Base-by-base conservation (phyloP, 177 flowering plant genomes). In the Vitis hybrid region DNA sequence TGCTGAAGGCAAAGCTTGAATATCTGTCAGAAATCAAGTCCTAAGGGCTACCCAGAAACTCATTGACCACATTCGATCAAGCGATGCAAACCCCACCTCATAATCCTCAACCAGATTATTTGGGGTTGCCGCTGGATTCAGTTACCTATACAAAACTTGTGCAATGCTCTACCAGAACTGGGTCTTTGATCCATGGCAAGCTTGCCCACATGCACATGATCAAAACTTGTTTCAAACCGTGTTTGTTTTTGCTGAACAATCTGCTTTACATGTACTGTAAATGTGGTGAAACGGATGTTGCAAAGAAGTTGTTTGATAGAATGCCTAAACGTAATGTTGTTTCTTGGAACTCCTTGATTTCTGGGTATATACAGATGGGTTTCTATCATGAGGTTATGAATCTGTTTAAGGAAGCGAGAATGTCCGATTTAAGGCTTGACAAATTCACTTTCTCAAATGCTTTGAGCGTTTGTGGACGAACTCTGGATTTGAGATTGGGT, bases 371-470 rank as follows among this genome's bases (percentile, higher is more conserved):
- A 19, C 80, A 65, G 27, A 35, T 71, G 76, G 82, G 83, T 66
- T 64, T 59, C n/a, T 76, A 68, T 70, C 52, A 35, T 51, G 64
- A 61, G 59, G 79, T 82, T 10, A 52, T 81, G 35, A 56, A 50
- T 2, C 27, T 72, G 60, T 81, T 83, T 54, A 17, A 40, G 1
- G 65, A 70, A 58, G 81, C 81, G 1, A 69, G 80, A 56, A 59
- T 52, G 52, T 35, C 48, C 60, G 48, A 27, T 40, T 55, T 52
- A 35, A 35, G n/a, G 11, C 71, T 73, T 2, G 89, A 84, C 71
- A 80, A 80, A 60, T 85, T 78, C 64, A 82, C 80, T 48, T 83
- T 70, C 71, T 77, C 88, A 1, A 74, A 80, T 55, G 83, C 75
- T n/a, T 69, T 88, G 66, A 71, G 73, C 24, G 72, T 81, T 2